Base-by-base conservation (phyloP, 78 protist species). In the Pigoraptor vietnamica region DNA sequence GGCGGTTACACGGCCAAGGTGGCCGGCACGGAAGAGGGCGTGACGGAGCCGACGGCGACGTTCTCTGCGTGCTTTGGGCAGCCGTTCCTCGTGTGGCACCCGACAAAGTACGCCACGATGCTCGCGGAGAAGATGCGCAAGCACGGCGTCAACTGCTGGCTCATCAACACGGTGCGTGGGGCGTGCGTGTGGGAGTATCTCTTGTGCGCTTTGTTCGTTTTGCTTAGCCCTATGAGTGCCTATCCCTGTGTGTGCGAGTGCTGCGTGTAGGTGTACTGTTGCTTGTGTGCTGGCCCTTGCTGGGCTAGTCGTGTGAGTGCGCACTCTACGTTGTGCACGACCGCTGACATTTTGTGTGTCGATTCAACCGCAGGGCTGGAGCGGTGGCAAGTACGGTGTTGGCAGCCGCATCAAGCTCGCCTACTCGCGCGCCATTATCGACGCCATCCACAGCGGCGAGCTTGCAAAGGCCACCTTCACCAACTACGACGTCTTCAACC, bases 1-100 rank as follows among this genome's bases (percentile, higher is more conserved):
- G 67, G 94, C 24, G 99, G 99, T 37, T 98, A 98, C 97, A 98
- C 99, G 24, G 97, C 99, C 87, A 98, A 98, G 95, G 94, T 94
- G 2, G 94, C 97, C 48, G 99, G 99, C 34, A 98, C 99, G 29
- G 99, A 98, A 93, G 91, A 39, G 37, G 99, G 99, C 90, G 93
- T 98, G 84, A 97, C 91, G 33, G 98, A 97, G 92, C 99, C 99
- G 40, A 86, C 91, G n/a, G 98, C 99, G 25, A 94, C 96, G 91
- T 98, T 98, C 97, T 96, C 98, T 9, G 95, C 98, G 29, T 98
- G 99, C 94, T 98, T 96, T 81, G 98, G 98, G 56, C 97, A 91
- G 84, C 98, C 99, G 39, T 98, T 98, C 97, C 92, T 98, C 24
- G 97, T 95, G 38, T 93, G 95, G 96, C 99, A 97, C 91, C 99